phyloP scores from a whole-genome alignment of 306 rosid species.

The Neltuma alba region DNA sequence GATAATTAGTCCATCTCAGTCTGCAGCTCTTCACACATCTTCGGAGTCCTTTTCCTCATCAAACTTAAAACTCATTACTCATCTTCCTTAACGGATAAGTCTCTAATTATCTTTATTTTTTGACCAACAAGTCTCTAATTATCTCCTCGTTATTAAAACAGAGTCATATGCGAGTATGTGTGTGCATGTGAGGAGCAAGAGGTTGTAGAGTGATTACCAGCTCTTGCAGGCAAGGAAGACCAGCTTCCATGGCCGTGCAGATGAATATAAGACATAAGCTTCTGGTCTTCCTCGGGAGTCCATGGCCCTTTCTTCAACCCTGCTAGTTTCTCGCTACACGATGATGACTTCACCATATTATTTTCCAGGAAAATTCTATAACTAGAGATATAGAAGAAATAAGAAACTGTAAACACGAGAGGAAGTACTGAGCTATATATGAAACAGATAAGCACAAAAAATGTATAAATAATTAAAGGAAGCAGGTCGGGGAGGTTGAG shows the following conservation, averaged over 20 bases:
- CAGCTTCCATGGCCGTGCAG: neutral
- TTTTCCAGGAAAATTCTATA: neutral
- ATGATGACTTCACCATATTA: constrained; percentile 60
- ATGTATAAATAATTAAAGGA: no score
- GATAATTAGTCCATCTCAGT: neutral
- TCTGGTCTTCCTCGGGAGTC: neutral
- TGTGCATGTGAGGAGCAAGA: no score
- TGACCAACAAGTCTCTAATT: no score
- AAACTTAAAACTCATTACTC: neutral
- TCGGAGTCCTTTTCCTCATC: neutral
- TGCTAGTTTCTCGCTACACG: constrained; percentile 43
- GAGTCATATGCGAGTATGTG: no score
- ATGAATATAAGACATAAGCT: neutral
- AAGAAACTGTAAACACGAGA: no score
- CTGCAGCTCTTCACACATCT: neutral
- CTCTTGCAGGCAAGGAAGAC: constrained; percentile 61
- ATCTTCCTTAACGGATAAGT: neutral
- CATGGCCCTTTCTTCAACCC: constrained; percentile 64
- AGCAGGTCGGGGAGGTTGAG: no score
- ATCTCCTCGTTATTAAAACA: no score
- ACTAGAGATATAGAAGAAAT: no score
- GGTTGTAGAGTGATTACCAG: constrained; percentile 42
- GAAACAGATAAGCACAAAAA: no score
- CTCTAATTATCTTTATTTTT: neutral
- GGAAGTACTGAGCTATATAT: no score